phyloP scores from a whole-genome alignment of 1,284 basidiomycete genomes.

The Caloboletus inedulis region DNA sequence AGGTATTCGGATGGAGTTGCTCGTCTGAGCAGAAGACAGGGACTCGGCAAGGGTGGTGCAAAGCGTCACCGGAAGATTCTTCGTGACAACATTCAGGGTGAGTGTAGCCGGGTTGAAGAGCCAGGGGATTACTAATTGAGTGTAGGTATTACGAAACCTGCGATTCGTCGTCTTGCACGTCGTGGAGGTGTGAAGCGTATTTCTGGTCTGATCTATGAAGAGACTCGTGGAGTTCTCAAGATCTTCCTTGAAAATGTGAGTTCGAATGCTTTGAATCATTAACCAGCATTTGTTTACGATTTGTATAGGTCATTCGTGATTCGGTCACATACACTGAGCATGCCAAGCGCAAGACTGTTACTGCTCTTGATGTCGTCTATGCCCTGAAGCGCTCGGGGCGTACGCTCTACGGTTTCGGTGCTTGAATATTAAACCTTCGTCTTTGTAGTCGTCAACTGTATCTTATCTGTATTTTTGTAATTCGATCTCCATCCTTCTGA shows the following conservation, averaged over 20 bases:
- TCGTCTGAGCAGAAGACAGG: conserved; percentile 19
- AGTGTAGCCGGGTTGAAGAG: no score
- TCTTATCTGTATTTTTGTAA: no score
- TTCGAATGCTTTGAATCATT: not conserved
- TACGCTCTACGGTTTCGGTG: conserved; percentile 79
- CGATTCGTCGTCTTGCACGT: conserved; percentile 84
- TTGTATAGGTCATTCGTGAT: conserved; percentile 81
- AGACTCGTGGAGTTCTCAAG: conserved; percentile 83
- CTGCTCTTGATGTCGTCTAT: conserved; percentile 78
- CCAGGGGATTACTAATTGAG: no score
- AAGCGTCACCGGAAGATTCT: conserved; percentile 73
- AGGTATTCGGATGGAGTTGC: not conserved
- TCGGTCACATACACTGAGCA: conserved; percentile 91
- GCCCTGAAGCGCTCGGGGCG: conserved; percentile 81
- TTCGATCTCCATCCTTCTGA: no score
- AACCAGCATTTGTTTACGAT: conserved; percentile 35
- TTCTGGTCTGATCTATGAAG: conserved; percentile 81
- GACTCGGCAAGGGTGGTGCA: conserved; percentile 56
- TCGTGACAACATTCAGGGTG: conserved; percentile 78
- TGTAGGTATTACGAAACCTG: conserved; percentile 58
- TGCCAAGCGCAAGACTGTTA: conserved; percentile 86
- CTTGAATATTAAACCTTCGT: no score
- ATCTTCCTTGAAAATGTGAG: conserved; percentile 68
- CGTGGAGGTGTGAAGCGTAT: conserved; percentile 87
- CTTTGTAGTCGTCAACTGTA: no score